phyloP scores from a whole-genome alignment of 306 rosid genomes.

The Prunus fruticosa region DNA sequence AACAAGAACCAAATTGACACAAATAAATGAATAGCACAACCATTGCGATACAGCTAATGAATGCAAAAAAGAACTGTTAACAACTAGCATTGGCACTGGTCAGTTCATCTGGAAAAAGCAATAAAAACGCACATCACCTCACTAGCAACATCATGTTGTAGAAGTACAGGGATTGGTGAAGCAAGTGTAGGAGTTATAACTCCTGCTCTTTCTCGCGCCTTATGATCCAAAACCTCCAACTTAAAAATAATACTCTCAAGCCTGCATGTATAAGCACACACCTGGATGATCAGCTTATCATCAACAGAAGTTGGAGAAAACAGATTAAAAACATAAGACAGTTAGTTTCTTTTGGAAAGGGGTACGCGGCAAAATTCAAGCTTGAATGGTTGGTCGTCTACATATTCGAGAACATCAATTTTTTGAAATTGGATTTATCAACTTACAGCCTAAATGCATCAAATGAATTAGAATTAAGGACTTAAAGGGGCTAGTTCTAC shows the following conservation, averaged over 20 bases:
- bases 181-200: slow-evolving; percentile 87
- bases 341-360: not conserved
- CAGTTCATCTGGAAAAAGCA: not conserved
- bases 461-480: not conserved
- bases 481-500: not conserved
- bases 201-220: slow-evolving; percentile 97
- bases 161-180: slow-evolving; percentile 72
- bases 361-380: not conserved
- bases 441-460: not conserved
- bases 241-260: slow-evolving; percentile 79
- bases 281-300: not conserved
- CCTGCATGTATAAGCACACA: slow-evolving; percentile 38
- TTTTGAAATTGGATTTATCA: not conserved
- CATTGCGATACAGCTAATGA: not conserved
- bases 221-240: slow-evolving; percentile 96
- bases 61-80: not conserved
- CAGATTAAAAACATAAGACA: not conserved
- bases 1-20: not conserved
- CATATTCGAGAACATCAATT: not conserved
- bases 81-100: not conserved
- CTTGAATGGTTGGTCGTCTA: not conserved
- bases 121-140: slow-evolving; percentile 53
- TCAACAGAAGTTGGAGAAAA: not conserved
- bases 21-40: not conserved
- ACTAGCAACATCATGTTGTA: slow-evolving; percentile 71